These are phyloP conservation scores for Biscogniauxia marginata DNA, from an alignment of 2,329 filamentous ascomycete genomes.

Conservation along the genomic window DNA sequence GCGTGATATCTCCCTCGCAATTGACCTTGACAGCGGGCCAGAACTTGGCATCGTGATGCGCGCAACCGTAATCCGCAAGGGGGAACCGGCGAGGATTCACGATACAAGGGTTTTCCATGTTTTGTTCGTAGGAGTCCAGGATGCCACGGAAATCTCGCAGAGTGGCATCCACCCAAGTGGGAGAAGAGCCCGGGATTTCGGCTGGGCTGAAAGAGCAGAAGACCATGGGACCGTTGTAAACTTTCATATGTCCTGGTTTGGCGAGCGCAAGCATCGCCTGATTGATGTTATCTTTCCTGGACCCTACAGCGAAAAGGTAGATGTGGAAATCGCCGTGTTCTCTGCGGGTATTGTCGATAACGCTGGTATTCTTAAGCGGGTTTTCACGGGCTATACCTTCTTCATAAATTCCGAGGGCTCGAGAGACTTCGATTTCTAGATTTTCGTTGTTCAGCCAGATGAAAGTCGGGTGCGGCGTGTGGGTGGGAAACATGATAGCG, in stretches of 20 bases:
- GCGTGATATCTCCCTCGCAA: conserved; percentile 7
- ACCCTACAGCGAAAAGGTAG: not conserved
- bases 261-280: conserved; percentile 7
- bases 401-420: too few relatives aligned
- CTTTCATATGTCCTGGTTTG: conserved; percentile 10
- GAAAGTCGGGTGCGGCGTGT: not conserved
- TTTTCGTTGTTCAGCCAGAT: not conserved
- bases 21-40: conserved; percentile 17
- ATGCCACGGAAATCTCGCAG: conserved; percentile 14
- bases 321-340: too few relatives aligned
- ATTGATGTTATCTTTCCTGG: conserved; percentile 4
- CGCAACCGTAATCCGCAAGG: not conserved
- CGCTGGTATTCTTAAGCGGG: too few relatives aligned
- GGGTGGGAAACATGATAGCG: conserved; percentile 11
- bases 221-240: conserved; percentile 8
- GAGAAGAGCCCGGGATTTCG: not conserved
- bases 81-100: conserved; percentile 1
- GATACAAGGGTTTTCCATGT: conserved; percentile 2
- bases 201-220: conserved; percentile 7
- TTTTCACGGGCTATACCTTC: too few relatives aligned
- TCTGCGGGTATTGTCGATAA: too few relatives aligned
- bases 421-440: too few relatives aligned
- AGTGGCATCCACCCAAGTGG: not conserved
- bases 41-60: not conserved
- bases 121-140: conserved; percentile 8